Base-by-base conservation (phyloP, 2,329 filamentous ascomycete species). In the Coniochaeta pulveracea region DNA sequence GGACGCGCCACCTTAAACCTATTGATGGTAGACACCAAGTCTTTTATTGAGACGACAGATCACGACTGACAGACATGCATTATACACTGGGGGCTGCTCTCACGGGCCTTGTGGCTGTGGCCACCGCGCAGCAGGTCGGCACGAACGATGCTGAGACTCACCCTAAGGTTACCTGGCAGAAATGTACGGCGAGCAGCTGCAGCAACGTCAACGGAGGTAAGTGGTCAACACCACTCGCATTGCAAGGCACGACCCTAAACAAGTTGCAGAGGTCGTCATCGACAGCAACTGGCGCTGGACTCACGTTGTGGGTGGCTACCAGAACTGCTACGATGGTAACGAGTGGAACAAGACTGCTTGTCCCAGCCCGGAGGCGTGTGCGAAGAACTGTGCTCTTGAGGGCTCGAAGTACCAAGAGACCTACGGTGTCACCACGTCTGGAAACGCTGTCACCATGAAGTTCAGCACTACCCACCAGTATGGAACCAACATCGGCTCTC, bases 231-330 rank as follows among this genome's bases (percentile, higher is more conserved):
- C n/a, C n/a, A n/a, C n/a, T n/a, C n/a, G n/a, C n/a, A n/a, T n/a
- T n/a, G n/a, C n/a, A n/a, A n/a, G n/a, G n/a, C n/a, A n/a, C n/a
- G n/a, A n/a, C n/a, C n/a, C n/a, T n/a, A n/a, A n/a, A n/a, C n/a
- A n/a, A n/a, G n/a, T n/a, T n/a, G n/a, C n/a, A n/a, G 30, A 33
- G 21, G 30, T 33, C 14, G 30, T 33, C 21, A 33, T 33, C 14
- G 30, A 33, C 30, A 24, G 60, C 37, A 66, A 65, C 47, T 66
- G 62, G 61, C 57, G 63, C 30, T 67, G 63, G 63, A 47, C 63
- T 31, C 60, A 65, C 45, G 44, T 46, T 10, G 50, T 48, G 19
- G 40, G 39, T 16, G 54, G 54, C 15, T 56, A 49, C 40, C 58
- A 52, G 40, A 65, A 66, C 47, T 63, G 60, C 50, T 63, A 62